phyloP scores from a whole-genome alignment of 495 filamentous ascomycete species.

The Symbiotaphrina buchneri region DNA sequence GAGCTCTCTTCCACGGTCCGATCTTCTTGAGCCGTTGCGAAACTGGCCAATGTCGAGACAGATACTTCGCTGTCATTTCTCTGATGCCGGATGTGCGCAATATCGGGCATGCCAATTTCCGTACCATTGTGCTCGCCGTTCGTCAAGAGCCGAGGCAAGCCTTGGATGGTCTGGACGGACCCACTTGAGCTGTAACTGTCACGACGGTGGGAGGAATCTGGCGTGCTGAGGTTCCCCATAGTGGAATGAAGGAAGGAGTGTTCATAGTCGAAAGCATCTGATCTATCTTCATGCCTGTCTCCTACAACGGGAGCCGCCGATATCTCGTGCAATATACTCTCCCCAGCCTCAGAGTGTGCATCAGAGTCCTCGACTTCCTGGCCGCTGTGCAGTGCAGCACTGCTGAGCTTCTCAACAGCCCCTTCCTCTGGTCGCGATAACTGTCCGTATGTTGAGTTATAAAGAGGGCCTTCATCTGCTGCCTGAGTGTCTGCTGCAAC shows the following conservation, averaged over 20 bases:
- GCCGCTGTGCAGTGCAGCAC: too few relatives aligned
- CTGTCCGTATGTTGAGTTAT: too few relatives aligned
- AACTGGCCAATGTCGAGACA: slow-evolving; percentile 55
- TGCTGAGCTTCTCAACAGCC: too few relatives aligned
- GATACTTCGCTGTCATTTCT: slow-evolving; percentile 43
- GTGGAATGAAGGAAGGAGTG: slow-evolving; percentile 85
- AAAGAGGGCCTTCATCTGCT: too few relatives aligned
- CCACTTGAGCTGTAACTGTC: slow-evolving; percentile 36
- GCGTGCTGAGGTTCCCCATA: slow-evolving; percentile 36
- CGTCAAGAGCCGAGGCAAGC: background rate
- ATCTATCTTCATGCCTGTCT: slow-evolving; percentile 69
- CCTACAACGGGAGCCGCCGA: slow-evolving; percentile 8
- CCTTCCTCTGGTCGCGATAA: too few relatives aligned
- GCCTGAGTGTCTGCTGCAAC: too few relatives aligned
- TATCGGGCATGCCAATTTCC: too few relatives aligned
- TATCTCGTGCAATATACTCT: too few relatives aligned
- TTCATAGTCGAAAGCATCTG: slow-evolving; percentile 95
- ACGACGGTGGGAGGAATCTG: slow-evolving; percentile 17
- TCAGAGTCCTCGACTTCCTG: too few relatives aligned
- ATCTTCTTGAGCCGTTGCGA: slow-evolving; percentile 64
- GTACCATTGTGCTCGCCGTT: slow-evolving; percentile 1
- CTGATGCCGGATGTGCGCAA: slow-evolving; percentile 15
- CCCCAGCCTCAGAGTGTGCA: too few relatives aligned
- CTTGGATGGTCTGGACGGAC: slow-evolving; percentile 54
- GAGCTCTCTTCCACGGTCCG: slow-evolving; percentile 12